These are phyloP conservation scores for Stachybotrys chartarum DNA, from an alignment of 2,329 filamentous ascomycete species.

Conservation along the genomic window DNA sequence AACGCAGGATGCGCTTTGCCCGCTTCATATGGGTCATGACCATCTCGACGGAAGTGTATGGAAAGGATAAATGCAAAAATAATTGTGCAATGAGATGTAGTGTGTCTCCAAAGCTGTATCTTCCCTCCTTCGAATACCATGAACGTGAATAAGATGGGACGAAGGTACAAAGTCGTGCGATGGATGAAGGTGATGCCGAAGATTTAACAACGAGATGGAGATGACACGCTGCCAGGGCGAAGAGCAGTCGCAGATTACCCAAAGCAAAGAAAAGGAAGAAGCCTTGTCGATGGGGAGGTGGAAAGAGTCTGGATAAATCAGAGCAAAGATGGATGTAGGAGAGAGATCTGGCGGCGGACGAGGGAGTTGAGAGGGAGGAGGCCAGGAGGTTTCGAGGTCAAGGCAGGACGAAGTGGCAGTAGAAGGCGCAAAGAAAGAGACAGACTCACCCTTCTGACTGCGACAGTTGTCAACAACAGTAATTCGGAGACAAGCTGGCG, in stretches of 20 bases:
- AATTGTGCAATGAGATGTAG: background rate
- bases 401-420: background rate
- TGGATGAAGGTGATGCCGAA: no score
- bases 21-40: slow-evolving; percentile 16
- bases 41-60: slow-evolving; percentile 8
- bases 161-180: no score
- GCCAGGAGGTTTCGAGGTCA: background rate
- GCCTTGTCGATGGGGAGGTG: background rate
- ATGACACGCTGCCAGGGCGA: no score
- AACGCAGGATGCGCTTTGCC: slow-evolving; percentile 29
- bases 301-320: background rate
- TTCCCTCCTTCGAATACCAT: background rate
- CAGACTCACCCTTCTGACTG: slow-evolving; percentile 16
- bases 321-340: background rate
- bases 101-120: background rate
- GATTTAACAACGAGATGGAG: no score
- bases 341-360: background rate
- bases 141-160: background rate
- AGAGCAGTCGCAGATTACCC: no score
- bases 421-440: background rate
- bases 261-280: no score
- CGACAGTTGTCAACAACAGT: slow-evolving; percentile 17
- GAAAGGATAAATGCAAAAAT: background rate
- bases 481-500: slow-evolving; percentile 18
- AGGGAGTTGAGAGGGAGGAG: background rate